Base-by-base conservation (phyloP, 345 rosid genomes). In the Gossypium rotundifolium region DNA sequence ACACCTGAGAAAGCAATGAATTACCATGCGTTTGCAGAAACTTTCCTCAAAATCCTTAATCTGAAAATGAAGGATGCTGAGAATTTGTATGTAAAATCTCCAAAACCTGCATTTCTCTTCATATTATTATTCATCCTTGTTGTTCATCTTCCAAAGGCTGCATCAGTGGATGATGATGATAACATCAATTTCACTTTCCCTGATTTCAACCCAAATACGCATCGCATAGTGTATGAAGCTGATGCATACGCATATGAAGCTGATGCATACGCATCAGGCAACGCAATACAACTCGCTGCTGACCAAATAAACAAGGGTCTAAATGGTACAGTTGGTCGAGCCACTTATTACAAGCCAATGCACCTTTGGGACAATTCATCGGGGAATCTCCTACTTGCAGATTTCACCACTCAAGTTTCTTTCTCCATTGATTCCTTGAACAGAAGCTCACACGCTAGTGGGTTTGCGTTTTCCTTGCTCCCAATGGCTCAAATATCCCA, bases 381-480 rank as follows among this genome's bases (percentile, higher is more conserved):
- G 0, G 60, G 73, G 44, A 27, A 51, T 4, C 9, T 69, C 46
- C 13, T 22, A 51, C 60, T 69, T 27, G 73, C 73, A 10, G 86
- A 87, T 53, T 85, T 87, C 76, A 62, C 71, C 3, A 75, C 81
- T 38, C 82, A 44, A 63, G 85, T 85, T 61, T 52, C 85, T 33
- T 79, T 87, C 70, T 17, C 6, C 25, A 79, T 85, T 9, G 78
- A 87, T 49, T 51, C 60, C 25, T 33, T 72, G 0, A 16, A 49
- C 5, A 29, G 5, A 0, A 29, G 20, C 1, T 1, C 60, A 0
- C 0, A 70, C 17, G 84, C 73, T 5, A 48, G 59, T 2, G 85
- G 87, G 1, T 20, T 85, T 13, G 76, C 79, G 0, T 87, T 87
- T 87, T 87, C 74, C 81, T 84, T 8, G 82, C 83, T 49, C 83